Evolutionary conservation across 192 early-diverging fungal genomes (phyloP), one percentile per base, ranked within the genome.

Genomic region (Coemansia sp.): DNA sequence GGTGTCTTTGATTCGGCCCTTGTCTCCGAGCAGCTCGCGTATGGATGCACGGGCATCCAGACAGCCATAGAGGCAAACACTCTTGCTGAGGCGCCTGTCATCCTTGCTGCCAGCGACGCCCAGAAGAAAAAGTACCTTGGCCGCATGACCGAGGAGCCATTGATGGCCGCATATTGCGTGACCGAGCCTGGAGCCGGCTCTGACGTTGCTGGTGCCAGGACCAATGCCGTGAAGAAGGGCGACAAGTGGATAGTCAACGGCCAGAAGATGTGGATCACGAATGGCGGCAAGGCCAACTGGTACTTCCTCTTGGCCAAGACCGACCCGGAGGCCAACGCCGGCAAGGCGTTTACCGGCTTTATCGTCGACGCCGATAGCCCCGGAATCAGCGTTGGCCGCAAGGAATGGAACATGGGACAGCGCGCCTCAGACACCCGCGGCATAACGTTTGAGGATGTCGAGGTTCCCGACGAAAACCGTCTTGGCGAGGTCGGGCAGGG

Each of bases 221-320:
- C 89, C 18, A 82, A 67, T 20, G 91, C 90, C 5, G 87, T 85
- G 23, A 88, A 89, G 67, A 87, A 86, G 72, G 88, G 88, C n/a
- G 84, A 91, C 73, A 83, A 85, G 55, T 93, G 90, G 89, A 70
- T 90, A 0, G 78, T 91, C 49, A 91, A 90, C 65, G 93, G 94
- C 27, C 85, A 88, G 65, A 98, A 98, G 84, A 95, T 95, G 93
- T 98, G 93, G 93, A 98, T 98, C 72, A 98, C 95, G 55, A 98
- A 98, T 69, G 91, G 90, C 62, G 93, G 92, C 25, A 87, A 95
- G 69, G 95, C 95, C 60, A 94, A 98, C 86, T 98, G 94, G 94
- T 95, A 85, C 89, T 98, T 95, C 82, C 86, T 95, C 28, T 82
- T 98, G 42, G 95, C 95, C 35, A 87, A 88, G 67, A 95, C 93